Evolutionary conservation across 2,329 filamentous ascomycete genomes (phyloP).

Genomic region (Penicillium olsonii): DNA sequence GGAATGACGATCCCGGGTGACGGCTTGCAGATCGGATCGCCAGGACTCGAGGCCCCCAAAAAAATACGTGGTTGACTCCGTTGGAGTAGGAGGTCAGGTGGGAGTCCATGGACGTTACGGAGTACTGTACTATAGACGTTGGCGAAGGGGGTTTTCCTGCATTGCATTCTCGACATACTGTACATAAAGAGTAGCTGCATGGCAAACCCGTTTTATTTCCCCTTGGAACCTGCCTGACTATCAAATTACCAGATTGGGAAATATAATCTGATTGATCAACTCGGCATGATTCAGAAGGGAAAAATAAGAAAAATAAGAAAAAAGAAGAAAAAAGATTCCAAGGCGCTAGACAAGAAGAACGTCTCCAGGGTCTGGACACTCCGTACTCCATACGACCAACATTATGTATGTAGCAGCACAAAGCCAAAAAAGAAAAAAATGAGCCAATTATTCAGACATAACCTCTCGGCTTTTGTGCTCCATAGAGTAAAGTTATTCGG

Average conservation of each 20-base stretch:
- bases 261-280: neutral
- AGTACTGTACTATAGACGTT: neutral
- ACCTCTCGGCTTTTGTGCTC: constrained; percentile 17
- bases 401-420: neutral
- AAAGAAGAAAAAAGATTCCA: neutral
- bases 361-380: neutral
- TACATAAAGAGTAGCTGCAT: neutral
- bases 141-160: constrained; percentile 14
- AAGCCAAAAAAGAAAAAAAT: neutral
- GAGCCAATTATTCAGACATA: constrained; percentile 14
- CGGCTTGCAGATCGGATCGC: constrained; percentile 30
- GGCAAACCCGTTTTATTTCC: neutral
- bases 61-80: constrained; percentile 23
- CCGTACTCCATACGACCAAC: neutral
- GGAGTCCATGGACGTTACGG: neutral
- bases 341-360: too few species aligned
- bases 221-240: neutral
- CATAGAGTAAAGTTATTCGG: constrained; percentile 10
- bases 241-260: neutral
- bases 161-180: neutral
- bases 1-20: constrained; percentile 24
- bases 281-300: neutral
- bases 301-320: neutral
- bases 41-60: constrained; percentile 15
- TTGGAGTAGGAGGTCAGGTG: constrained; percentile 14